phyloP scores from a whole-genome alignment of 2,329 filamentous ascomycete species.

The Ophiocordyceps camponoti-saundersi region DNA sequence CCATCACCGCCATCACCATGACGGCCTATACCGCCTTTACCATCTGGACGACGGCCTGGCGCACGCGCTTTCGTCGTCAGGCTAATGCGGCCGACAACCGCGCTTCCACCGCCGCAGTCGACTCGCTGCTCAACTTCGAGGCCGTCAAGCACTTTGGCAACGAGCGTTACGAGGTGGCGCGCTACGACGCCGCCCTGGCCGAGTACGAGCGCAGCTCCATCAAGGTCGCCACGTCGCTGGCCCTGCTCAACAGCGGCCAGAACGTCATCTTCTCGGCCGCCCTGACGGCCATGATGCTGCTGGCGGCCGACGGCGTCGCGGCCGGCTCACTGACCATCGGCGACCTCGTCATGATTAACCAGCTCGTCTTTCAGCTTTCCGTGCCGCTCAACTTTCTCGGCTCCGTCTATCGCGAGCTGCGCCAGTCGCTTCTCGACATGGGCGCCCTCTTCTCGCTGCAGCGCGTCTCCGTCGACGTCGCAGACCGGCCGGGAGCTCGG shows the following conservation, averaged over 20 bases:
- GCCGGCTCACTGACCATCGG: constrained; percentile 71
- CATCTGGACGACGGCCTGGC: constrained; percentile 89
- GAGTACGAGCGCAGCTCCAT: constrained; percentile 89
- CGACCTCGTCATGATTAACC: constrained; percentile 96
- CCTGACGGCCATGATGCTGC: constrained; percentile 94
- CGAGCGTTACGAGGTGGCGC: constrained; percentile 78
- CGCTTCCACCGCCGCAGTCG: constrained; percentile 86
- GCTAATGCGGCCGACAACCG: constrained; percentile 94
- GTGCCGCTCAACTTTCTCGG: constrained; percentile 95
- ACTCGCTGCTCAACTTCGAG: constrained; percentile 97
- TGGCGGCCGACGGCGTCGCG: constrained; percentile 80
- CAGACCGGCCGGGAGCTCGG: constrained; percentile 58
- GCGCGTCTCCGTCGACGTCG: constrained; percentile 82
- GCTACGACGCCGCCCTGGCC: constrained; percentile 75
- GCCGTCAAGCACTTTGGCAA: constrained; percentile 99
- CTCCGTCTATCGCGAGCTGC: constrained; percentile 90
- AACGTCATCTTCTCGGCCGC: constrained; percentile 95
- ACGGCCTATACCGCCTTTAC: constrained; percentile 90
- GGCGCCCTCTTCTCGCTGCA: constrained; percentile 95
- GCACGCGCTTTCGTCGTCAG: constrained; percentile 88
- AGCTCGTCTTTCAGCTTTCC: constrained; percentile 93
- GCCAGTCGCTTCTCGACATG: constrained; percentile 94
- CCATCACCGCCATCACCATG: constrained; percentile 84
- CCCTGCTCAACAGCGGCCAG: constrained; percentile 85
- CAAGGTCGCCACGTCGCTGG: constrained; percentile 86